phyloP scores from a whole-genome alignment of 257 asterid species.

The Echites panduratus region DNA sequence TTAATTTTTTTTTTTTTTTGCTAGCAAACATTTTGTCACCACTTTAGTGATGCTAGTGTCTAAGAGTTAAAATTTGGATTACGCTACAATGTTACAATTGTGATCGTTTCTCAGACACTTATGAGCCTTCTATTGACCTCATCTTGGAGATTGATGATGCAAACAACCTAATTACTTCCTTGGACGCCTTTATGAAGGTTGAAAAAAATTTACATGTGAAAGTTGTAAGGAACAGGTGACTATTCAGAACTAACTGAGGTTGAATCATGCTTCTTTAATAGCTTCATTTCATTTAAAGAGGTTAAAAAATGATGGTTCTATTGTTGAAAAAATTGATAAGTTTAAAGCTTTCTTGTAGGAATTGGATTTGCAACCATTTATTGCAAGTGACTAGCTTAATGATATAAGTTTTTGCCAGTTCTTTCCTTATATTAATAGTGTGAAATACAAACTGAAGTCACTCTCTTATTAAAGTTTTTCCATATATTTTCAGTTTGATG shows the following conservation, averaged over 20 bases:
- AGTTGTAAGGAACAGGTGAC: slow-evolving; percentile 70
- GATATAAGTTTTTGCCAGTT: slow-evolving; percentile 51
- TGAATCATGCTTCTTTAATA: slow-evolving; percentile 63
- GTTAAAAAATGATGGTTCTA: slow-evolving; percentile 69
- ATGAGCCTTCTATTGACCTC: slow-evolving; percentile 73
- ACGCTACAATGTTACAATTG: slow-evolving; percentile 85
- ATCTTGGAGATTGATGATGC: slow-evolving; percentile 89
- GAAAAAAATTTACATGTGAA: slow-evolving; percentile 84
- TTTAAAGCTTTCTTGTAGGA: slow-evolving; percentile 65
- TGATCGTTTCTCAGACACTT: slow-evolving; percentile 73
- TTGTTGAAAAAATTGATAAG: slow-evolving; percentile 76
- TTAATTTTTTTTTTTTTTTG: no score
- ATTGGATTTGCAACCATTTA: slow-evolving; percentile 63
- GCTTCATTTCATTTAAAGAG: slow-evolving; percentile 85
- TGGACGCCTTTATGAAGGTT: slow-evolving; percentile 80
- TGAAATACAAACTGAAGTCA: background rate
- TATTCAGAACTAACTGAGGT: slow-evolving; percentile 68
- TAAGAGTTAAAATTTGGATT: slow-evolving; percentile 22
- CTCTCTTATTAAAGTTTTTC: slow-evolving; percentile 12
- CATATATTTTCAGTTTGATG: slow-evolving; percentile 59
- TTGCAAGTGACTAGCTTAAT: slow-evolving; percentile 24
- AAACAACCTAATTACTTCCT: slow-evolving; percentile 46
- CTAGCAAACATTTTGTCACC: background rate
- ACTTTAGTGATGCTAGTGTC: background rate
- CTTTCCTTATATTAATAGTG: no score